Evolutionary conservation across 1,284 basidiomycete genomes (phyloP).

Genomic region (Cryptococcus sp.): DNA sequence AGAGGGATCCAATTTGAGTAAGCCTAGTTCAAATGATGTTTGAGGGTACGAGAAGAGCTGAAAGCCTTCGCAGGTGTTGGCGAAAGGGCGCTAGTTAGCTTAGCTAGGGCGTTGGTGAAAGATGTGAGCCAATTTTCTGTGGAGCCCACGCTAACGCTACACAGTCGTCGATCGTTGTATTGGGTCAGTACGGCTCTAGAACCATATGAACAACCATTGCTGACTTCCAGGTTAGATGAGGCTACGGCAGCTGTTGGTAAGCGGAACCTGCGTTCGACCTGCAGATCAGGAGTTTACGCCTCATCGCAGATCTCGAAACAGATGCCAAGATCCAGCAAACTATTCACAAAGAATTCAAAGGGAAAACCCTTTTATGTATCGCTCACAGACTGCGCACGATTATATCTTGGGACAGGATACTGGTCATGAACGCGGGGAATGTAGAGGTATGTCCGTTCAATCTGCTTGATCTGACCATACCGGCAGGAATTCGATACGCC

Average conservation of each 20-base stretch:
- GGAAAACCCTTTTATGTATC: slow-evolving; percentile 64
- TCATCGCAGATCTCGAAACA: slow-evolving; percentile 65
- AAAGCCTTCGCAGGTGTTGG: slow-evolving; percentile 54
- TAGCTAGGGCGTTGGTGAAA: slow-evolving; percentile 67
- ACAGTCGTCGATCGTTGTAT: slow-evolving; percentile 35
- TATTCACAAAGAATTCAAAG: slow-evolving; percentile 65
- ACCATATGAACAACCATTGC: background rate
- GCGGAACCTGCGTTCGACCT: background rate
- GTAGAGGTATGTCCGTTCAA: slow-evolving; percentile 56
- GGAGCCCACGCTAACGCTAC: slow-evolving; percentile 29
- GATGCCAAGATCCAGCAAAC: slow-evolving; percentile 69
- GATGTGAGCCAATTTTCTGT: slow-evolving; percentile 49
- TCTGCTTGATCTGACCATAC: background rate
- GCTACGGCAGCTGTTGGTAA: slow-evolving; percentile 42
- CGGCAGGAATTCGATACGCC: slow-evolving; percentile 71
- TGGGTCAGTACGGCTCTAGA: slow-evolving; percentile 18
- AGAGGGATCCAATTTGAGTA: slow-evolving; percentile 65
- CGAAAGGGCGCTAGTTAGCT: slow-evolving; percentile 65
- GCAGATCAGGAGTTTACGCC: slow-evolving; percentile 9
- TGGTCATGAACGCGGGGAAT: slow-evolving; percentile 66
- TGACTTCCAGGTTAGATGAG: slow-evolving; percentile 57
- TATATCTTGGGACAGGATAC: slow-evolving; percentile 72
- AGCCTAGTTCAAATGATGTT: background rate
- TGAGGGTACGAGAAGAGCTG: background rate
- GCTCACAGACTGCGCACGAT: slow-evolving; percentile 68